Evolutionary conservation across 208 protist species (phyloP), one percentile per base, ranked within the genome.

Genomic region (Acanthamoeba triangularis): DNA sequence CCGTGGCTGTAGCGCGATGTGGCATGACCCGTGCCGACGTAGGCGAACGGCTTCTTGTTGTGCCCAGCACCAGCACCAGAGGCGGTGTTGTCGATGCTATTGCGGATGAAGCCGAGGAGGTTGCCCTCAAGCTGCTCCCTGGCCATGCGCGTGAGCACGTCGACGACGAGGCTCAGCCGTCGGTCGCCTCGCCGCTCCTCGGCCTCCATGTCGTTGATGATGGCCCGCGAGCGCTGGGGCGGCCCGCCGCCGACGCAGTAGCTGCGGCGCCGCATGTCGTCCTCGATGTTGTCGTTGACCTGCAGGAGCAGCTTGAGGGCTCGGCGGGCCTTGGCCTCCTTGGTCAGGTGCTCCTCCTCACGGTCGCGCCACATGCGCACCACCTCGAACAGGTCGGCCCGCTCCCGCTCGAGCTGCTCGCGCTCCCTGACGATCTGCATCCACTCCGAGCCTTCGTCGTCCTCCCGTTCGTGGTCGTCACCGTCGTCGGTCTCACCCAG

Each of bases 81-180:
- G 16, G 52, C 16, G 52, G 52, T 56, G 33, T 13, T 16, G 65
- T 74, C 33, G 65, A n/a, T 13, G 16, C 20, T 6, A 2, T 47
- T 20, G 8, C 37, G 30, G 30, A 80, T 8, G 35, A 33, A 7
- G 33, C 25, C 69, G 8, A 80, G 69, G 8, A 80, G 69, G 37
- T 80, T 80, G 25, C 69, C 69, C 69, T 80, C 69, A 33, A 80
- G 69, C 69, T 80, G 69, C 37, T 80, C 69, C n/a, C 69, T 23
- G 35, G 69, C 69, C 69, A 80, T 33, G 37, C 69, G 69, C 16
- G 69, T 80, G 28, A 80, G 69, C 3, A 80, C 33, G 10, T 80
- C 69, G 28, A 47, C 35, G 69, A 80, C 69, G 69, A 80, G 69
- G 69, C 37, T 80, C 69, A 80, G 69, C 25, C 69, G 69, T 0